These are phyloP conservation scores for Phytophthora pinifolia DNA, from an alignment of 352 stramenopile species.

Conservation along the genomic window DNA sequence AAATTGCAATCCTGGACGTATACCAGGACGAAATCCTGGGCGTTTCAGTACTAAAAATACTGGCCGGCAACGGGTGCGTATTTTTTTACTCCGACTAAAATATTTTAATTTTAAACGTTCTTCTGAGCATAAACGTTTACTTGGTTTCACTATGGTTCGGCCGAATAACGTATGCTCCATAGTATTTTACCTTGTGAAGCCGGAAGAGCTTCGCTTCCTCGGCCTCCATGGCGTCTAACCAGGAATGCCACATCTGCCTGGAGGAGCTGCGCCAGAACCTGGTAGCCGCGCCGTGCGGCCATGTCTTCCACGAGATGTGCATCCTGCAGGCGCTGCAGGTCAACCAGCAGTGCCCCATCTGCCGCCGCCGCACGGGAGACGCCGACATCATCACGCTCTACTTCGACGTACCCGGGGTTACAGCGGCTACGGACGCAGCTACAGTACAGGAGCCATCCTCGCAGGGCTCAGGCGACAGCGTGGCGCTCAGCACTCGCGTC, in stretches of 20 bases:
- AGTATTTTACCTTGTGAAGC: background rate
- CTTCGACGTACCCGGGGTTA: conserved; percentile 47
- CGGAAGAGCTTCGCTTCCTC: background rate
- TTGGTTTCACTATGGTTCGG: too few relatives aligned
- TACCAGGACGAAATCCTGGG: too few relatives aligned
- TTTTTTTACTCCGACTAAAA: too few relatives aligned
- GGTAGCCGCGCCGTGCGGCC: conserved; percentile 58
- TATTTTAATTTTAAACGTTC: too few relatives aligned
- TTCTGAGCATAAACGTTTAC: too few relatives aligned
- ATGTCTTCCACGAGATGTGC: conserved; percentile 74
- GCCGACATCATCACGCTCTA: conserved; percentile 64
- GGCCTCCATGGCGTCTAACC: conserved; percentile 24
- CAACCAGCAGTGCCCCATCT: conserved; percentile 75
- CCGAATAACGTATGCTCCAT: too few relatives aligned
- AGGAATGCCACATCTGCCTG: conserved; percentile 85
- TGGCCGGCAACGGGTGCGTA: too few relatives aligned
- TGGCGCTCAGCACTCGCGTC: conserved; percentile 52
- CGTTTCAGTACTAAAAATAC: too few relatives aligned
- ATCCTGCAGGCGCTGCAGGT: conserved; percentile 75
- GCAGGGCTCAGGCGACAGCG: conserved; percentile 27
- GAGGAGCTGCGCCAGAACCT: conserved; percentile 71
- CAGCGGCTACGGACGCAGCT: background rate
- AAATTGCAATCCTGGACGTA: too few relatives aligned
- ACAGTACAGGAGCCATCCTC: too few relatives aligned
- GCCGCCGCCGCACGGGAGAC: conserved; percentile 43